phyloP scores from a whole-genome alignment of 495 filamentous ascomycete species.

The Aspergillus ellipticus region DNA sequence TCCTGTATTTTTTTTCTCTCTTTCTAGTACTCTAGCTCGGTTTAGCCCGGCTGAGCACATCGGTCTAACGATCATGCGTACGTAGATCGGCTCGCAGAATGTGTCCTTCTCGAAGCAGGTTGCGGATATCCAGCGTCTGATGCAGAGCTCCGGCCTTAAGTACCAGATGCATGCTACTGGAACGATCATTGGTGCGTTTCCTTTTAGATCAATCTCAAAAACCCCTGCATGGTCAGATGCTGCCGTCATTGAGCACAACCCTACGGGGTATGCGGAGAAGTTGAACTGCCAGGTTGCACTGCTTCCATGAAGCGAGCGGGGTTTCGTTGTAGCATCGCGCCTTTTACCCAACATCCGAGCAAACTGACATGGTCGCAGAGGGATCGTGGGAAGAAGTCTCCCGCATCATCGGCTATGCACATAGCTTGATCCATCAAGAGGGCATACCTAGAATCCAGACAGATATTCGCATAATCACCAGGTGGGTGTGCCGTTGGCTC shows the following conservation, averaged over 20 bases:
- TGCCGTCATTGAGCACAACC: no score
- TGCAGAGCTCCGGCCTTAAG: conserved; percentile 64
- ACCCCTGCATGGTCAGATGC: background rate
- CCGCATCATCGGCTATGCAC: conserved; percentile 74
- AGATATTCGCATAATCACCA: conserved; percentile 74
- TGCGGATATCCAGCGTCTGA: conserved; percentile 71
- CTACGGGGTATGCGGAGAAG: no score
- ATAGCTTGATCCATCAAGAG: conserved; percentile 69
- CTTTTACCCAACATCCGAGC: background rate
- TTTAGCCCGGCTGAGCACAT: background rate
- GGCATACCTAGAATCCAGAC: conserved; percentile 74
- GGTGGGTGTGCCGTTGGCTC: conserved; percentile 44
- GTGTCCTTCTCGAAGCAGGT: conserved; percentile 76
- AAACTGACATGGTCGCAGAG: conserved; percentile 46
- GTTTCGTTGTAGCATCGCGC: background rate
- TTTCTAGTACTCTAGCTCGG: background rate
- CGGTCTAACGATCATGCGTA: background rate
- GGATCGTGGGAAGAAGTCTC: conserved; percentile 81
- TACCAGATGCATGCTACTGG: conserved; percentile 81
- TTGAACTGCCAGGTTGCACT: no score
- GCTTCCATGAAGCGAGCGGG: background rate
- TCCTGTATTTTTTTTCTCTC: background rate
- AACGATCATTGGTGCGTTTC: conserved; percentile 72
- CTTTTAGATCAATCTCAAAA: background rate
- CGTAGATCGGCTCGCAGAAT: conserved; percentile 65